phyloP scores from a whole-genome alignment of 2,329 filamentous ascomycete genomes.

The Pezicula carpinea region DNA sequence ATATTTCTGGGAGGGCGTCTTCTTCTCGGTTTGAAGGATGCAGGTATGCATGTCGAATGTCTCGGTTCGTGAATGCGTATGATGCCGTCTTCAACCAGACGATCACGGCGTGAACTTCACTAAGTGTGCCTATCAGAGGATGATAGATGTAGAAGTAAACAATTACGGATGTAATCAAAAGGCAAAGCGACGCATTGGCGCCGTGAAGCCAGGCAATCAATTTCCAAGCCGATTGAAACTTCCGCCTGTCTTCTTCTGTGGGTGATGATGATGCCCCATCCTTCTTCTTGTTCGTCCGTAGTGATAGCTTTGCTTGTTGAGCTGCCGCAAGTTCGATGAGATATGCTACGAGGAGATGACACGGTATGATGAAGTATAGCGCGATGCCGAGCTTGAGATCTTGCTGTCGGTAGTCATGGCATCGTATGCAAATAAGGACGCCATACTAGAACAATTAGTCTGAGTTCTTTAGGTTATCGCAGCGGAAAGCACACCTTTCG shows the following conservation, averaged over 20 bases:
- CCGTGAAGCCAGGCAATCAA: slow-evolving; percentile 76
- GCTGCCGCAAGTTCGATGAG: slow-evolving; percentile 83
- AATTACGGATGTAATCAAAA: slow-evolving; percentile 74
- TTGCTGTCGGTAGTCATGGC: slow-evolving; percentile 78
- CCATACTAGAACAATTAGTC: slow-evolving; percentile 58
- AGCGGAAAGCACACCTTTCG: slow-evolving; percentile 62
- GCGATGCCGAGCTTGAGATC: slow-evolving; percentile 72
- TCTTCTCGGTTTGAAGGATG: slow-evolving; percentile 66
- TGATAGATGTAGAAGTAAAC: slow-evolving; percentile 93
- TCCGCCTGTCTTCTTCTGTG: slow-evolving; percentile 45
- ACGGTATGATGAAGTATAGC: slow-evolving; percentile 83
- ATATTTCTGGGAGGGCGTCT: slow-evolving; percentile 73
- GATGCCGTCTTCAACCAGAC: slow-evolving; percentile 96
- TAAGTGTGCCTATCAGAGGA: slow-evolving; percentile 86
- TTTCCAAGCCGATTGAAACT: slow-evolving; percentile 73
- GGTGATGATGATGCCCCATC: slow-evolving; percentile 27
- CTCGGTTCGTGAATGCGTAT: slow-evolving; percentile 94
- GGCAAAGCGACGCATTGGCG: slow-evolving; percentile 76
- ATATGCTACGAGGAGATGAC: slow-evolving; percentile 86
- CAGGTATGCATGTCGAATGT: slow-evolving; percentile 85
- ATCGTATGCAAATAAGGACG: slow-evolving; percentile 85
- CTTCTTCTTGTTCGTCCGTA: slow-evolving; percentile 47
- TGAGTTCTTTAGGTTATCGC: slow-evolving; percentile 1
- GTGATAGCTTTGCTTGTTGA: slow-evolving; percentile 66
- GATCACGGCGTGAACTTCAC: slow-evolving; percentile 86